Conservation (phyloP, 2,329 filamentous ascomycete genomes). For the Fusarium falciforme region DNA sequence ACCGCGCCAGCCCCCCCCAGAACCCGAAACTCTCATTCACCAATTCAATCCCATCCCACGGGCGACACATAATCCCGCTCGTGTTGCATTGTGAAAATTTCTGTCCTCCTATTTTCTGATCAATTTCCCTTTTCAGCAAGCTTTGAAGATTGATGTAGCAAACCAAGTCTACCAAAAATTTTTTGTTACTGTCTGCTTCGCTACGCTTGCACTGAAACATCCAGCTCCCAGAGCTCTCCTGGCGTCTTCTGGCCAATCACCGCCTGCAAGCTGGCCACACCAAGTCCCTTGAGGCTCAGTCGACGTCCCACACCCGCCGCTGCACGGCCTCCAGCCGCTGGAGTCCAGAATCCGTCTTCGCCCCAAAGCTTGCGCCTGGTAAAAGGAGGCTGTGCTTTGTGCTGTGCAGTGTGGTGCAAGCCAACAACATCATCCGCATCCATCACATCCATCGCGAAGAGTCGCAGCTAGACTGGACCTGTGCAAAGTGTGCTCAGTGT, state of each 20-base stretch:
- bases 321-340: constrained; percentile 35
- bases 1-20: constrained; percentile 23
- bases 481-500: constrained; percentile 3
- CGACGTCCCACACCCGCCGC: constrained; percentile 30
- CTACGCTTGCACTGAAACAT: constrained; percentile 13
- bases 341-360: constrained; percentile 18
- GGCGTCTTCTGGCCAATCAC: constrained; percentile 35
- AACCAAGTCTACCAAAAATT: background rate
- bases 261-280: constrained; percentile 44
- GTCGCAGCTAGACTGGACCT: constrained; percentile 28
- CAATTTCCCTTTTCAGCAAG: background rate
- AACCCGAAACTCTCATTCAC: background rate
- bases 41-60: background rate
- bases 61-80: constrained; percentile 1
- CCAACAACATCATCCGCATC: constrained; percentile 14
- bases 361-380: constrained; percentile 12
- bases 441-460: constrained; percentile 15
- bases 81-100: constrained; percentile 10
- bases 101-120: background rate
- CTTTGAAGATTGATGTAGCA: background rate
- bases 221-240: constrained; percentile 9
- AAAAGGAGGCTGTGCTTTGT: constrained; percentile 39
- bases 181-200: background rate
- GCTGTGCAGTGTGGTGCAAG: constrained; percentile 5
- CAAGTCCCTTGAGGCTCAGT: constrained; percentile 40